Evolutionary conservation across 208 protist genomes (phyloP).

Genomic region (Leishmania martiniquensis): DNA sequence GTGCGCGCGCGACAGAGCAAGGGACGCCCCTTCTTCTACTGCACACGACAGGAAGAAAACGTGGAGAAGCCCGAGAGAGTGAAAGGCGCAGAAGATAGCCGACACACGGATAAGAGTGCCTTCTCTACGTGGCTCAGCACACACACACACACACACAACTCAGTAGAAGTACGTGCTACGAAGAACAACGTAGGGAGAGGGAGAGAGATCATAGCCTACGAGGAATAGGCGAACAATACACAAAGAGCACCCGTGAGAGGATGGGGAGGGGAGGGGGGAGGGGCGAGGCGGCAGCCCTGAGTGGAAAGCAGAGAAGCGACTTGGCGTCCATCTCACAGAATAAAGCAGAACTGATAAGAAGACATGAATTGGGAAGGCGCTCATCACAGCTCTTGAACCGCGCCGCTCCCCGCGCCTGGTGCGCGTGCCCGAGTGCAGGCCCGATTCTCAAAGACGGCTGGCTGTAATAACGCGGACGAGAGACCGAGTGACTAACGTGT

Average conservation of each 20-base stretch:
- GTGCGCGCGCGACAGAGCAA: too few relatives aligned
- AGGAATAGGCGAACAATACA: too few relatives aligned
- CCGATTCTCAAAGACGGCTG: neutral
- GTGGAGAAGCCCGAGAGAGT: neutral
- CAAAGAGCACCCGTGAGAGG: too few relatives aligned
- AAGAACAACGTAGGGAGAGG: neutral
- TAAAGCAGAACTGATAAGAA: too few relatives aligned
- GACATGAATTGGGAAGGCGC: neutral
- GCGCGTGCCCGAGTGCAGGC: neutral
- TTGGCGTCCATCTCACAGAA: too few relatives aligned
- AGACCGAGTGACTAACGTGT: neutral
- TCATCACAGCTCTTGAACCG: neutral
- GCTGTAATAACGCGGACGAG: neutral
- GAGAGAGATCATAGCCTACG: neutral
- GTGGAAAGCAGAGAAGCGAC: too few relatives aligned
- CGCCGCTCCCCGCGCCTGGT: neutral
- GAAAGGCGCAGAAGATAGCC: neutral
- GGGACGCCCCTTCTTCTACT: too few relatives aligned
- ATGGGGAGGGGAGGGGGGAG: too few relatives aligned
- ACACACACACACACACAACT: slow-evolving; percentile 4
- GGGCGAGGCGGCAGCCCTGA: too few relatives aligned
- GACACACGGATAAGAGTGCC: neutral
- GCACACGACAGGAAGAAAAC: too few relatives aligned
- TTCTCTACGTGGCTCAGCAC: neutral
- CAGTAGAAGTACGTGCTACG: neutral